Evolutionary conservation across 495 filamentous ascomycete genomes (phyloP), one percentile per base, ranked within the genome.

Genomic region (Xylaria cubensis): DNA sequence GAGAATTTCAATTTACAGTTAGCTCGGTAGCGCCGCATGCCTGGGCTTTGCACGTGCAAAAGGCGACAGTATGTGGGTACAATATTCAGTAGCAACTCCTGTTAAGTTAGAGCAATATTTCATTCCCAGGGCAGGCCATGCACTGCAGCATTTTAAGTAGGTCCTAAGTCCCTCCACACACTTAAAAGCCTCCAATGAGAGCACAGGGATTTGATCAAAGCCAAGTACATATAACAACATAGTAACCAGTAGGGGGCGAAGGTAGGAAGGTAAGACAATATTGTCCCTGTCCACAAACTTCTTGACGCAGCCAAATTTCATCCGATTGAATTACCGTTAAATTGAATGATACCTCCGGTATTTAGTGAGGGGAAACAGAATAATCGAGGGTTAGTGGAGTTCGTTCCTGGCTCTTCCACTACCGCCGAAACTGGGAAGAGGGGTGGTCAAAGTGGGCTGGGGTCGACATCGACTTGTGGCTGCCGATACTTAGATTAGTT

Each of bases 291-390:
- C 51, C 9, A 69, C 29, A 39, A 13, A 51, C 65, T 36, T n/a
- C 12, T 36, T 24, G n/a, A 58, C 61, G 44, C 55, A 10, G 29
- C 66, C 26, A 41, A 51, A 67, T 44, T 56, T 56, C 65, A 55
- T 44, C 65, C 65, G 65, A 67, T 10, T 17, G 65, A 67, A 56
- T 41, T 67, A 29, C 32, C 13, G n/a, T 32, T 48, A 65, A 41
- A 48, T 50, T 65, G 29, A 41, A 65, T 50, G 46, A 1, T 24
- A 55, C 66, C 51, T 24, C 29, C 50, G 26, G 24, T 58, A 12
- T 42, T 42, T 42, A 13, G 2, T 42, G 8, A 55, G 21, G 65
- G 50, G 34, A 68, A 41, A 41, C 32, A 21, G 21, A 1, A 21
- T 19, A 61, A 39, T 56, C 26, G 15, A 61, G 5, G 39, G 19